Evolutionary conservation across 331 rosid species (phyloP).

Genomic region (Malus hybrid): DNA sequence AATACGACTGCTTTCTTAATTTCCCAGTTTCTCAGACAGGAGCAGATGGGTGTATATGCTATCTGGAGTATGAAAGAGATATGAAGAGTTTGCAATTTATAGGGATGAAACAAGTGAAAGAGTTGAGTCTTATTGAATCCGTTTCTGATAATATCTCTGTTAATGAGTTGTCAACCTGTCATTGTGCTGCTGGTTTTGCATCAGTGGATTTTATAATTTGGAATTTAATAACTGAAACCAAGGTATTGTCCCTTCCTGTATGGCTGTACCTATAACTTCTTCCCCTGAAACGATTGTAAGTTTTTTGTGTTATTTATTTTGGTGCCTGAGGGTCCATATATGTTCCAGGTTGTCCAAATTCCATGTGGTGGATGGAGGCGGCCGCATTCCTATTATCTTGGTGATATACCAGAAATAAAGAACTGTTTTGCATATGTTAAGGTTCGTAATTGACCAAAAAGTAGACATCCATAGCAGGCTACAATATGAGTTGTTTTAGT

Average conservation of each 20-base stretch:
- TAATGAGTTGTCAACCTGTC: conserved; percentile 25
- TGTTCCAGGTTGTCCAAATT: conserved; percentile 62
- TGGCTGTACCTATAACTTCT: not conserved
- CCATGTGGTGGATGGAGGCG: conserved; percentile 99
- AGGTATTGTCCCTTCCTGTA: conserved; percentile 39
- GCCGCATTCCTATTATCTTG: conserved; percentile 81
- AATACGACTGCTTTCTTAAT: not conserved
- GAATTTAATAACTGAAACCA: conserved; percentile 72
- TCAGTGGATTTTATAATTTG: conserved; percentile 83
- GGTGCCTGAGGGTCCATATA: conserved; percentile 15
- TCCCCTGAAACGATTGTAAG: not conserved
- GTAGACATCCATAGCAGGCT: not conserved
- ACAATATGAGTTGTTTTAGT: not conserved
- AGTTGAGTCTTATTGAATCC: conserved; percentile 64
- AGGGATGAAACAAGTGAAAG: conserved; percentile 97
- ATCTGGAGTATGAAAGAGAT: conserved; percentile 63
- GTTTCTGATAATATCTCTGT: conserved; percentile 36
- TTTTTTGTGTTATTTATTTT: not conserved
- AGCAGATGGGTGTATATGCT: conserved; percentile 93
- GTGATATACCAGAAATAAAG: conserved; percentile 74
- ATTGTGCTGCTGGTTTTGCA: conserved; percentile 87
- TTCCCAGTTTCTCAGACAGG: conserved; percentile 62
- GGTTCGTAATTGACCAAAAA: conserved; percentile 34
- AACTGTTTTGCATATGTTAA: conserved; percentile 90
- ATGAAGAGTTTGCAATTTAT: conserved; percentile 59